Evolutionary conservation across 2,329 filamentous ascomycete species (phyloP).

Genomic region (Arthrobotrys sphaeroides): DNA sequence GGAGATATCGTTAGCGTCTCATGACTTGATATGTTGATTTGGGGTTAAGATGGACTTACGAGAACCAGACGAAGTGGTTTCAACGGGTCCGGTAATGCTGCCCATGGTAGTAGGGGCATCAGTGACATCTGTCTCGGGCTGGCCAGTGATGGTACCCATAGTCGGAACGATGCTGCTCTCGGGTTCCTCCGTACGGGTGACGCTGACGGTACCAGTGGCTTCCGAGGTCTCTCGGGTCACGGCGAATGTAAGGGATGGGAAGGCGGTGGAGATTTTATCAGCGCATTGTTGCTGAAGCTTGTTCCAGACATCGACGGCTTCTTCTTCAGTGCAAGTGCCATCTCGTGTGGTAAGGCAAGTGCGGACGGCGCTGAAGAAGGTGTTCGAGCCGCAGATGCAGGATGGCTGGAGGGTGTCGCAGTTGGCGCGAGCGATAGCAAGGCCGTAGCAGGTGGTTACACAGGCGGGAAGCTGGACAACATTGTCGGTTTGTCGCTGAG

Average conservation of each 20-base stretch:
- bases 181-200: background rate
- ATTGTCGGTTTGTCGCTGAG: conserved; percentile 26
- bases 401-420: conserved; percentile 47
- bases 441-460: conserved; percentile 40
- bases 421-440: conserved; percentile 42
- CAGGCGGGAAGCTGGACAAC: conserved; percentile 27
- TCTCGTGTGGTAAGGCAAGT: conserved; percentile 38
- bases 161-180: conserved; percentile 10
- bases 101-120: conserved; percentile 2
- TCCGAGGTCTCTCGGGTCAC: conserved; percentile 8
- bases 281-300: conserved; percentile 42
- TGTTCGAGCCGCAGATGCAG: conserved; percentile 46
- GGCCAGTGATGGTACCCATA: conserved; percentile 32
- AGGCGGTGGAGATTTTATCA: conserved; percentile 32
- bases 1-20: background rate
- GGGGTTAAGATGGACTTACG: conserved; percentile 8
- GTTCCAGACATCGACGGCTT: conserved; percentile 32
- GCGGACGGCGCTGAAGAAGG: conserved; percentile 38
- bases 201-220: conserved; percentile 6
- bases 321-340: conserved; percentile 28
- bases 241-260: conserved; percentile 28
- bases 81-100: conserved; percentile 5
- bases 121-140: background rate
- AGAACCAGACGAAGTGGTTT: conserved; percentile 17
- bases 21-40: background rate